phyloP scores from a whole-genome alignment of 345 rosid species.

The Noccaea caerulescens region DNA sequence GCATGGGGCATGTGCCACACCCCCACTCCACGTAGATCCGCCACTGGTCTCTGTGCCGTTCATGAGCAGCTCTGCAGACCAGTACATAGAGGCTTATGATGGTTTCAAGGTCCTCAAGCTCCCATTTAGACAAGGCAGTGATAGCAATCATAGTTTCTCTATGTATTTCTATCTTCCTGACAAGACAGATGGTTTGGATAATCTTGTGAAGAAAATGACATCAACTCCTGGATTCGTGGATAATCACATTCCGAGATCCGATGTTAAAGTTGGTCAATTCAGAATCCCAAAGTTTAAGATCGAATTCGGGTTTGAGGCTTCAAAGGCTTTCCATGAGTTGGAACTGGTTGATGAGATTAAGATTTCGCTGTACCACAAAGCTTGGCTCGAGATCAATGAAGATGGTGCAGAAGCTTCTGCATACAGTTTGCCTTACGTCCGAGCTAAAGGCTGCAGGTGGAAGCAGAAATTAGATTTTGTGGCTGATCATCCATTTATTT shows the following conservation, averaged over 20 bases:
- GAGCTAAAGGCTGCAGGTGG: neutral
- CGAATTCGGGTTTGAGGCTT: neutral
- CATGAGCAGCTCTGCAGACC: too few relatives aligned
- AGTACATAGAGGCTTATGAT: too few relatives aligned
- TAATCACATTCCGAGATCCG: neutral
- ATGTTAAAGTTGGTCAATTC: neutral
- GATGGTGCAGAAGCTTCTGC: neutral
- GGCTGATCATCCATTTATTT: constrained; percentile 21
- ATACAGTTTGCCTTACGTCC: too few relatives aligned
- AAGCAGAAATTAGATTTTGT: neutral
- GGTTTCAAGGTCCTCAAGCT: too few relatives aligned
- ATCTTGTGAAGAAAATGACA: constrained; percentile 3
- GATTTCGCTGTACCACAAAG: neutral
- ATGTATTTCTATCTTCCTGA: too few relatives aligned
- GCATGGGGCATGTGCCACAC: too few relatives aligned
- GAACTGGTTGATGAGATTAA: neutral
- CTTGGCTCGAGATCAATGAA: constrained; percentile 11
- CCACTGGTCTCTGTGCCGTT: neutral
- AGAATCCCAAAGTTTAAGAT: constrained; percentile 23
- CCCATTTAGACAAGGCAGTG: too few relatives aligned
- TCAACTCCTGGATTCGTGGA: constrained; percentile 16
- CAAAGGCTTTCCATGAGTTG: neutral
- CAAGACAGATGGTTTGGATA: neutral
- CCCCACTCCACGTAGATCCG: too few relatives aligned
- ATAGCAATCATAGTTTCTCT: too few relatives aligned